Conservation (phyloP, 2,329 filamentous ascomycete species). For the Botrytis deweyae region DNA sequence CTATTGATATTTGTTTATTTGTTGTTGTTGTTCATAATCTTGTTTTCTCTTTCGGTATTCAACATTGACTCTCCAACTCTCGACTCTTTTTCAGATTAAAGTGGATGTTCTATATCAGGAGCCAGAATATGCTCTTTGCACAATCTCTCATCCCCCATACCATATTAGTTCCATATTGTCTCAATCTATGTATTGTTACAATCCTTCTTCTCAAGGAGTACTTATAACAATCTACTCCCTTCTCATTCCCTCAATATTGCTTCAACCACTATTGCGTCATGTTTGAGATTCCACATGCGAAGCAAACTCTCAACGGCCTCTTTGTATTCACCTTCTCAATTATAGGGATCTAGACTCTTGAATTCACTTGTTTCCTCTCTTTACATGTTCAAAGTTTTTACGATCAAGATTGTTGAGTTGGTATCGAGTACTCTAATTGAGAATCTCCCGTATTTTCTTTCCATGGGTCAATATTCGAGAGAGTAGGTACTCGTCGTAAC, state of each 20-base stretch:
- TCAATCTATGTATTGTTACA: neutral
- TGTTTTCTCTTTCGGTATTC: neutral
- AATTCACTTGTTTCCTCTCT: neutral
- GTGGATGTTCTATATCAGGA: neutral
- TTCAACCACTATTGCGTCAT: neutral
- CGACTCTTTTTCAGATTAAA: fast-evolving
- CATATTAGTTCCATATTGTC: fast-evolving
- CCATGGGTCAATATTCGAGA: fast-evolving
- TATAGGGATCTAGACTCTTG: fast-evolving
- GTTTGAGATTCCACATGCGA: neutral
- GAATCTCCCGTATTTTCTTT: neutral
- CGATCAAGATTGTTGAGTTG: neutral
- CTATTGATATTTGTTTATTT: neutral
- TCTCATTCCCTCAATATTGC: fast-evolving
- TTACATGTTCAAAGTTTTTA: neutral
- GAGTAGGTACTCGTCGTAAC: neutral
- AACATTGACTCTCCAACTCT: fast-evolving
- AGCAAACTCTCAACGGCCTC: neutral
- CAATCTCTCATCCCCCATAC: neutral
- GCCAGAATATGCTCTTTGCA: neutral
- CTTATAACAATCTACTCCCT: neutral
- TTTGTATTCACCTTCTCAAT: neutral
- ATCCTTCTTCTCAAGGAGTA: fast-evolving
- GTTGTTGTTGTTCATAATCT: too few relatives aligned
- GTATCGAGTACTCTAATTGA: neutral